Evolutionary conservation across 2,329 filamentous ascomycete species (phyloP).

Genomic region (Phialophora tarda): DNA sequence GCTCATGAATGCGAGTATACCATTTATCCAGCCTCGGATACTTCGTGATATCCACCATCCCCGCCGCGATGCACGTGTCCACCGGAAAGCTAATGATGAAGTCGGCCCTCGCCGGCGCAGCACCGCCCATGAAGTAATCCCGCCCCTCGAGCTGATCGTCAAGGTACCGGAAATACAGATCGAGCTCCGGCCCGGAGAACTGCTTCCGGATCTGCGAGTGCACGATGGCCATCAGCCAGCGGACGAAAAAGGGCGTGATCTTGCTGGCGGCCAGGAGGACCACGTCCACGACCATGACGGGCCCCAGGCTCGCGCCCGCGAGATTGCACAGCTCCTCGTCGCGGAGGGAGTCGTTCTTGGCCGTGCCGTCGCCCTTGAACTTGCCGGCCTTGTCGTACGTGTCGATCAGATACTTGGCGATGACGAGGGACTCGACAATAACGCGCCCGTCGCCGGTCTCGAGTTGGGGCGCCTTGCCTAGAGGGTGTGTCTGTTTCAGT

Average conservation of each 20-base stretch:
- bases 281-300: conserved; percentile 38
- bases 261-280: conserved; percentile 37
- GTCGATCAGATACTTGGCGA: conserved; percentile 43
- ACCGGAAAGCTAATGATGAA: conserved; percentile 36
- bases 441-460: conserved; percentile 41
- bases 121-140: conserved; percentile 36
- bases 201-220: conserved; percentile 25
- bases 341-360: conserved; percentile 40
- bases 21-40: conserved; percentile 35
- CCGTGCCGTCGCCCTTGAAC: conserved; percentile 38
- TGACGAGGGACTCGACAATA: conserved; percentile 44
- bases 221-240: conserved; percentile 30
- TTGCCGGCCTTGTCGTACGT: conserved; percentile 42
- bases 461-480: conserved; percentile 77
- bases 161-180: conserved; percentile 30
- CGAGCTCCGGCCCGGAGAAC: conserved; percentile 32
- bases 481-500: conserved; percentile 76
- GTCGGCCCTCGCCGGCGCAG: conserved; percentile 34
- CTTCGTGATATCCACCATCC: conserved; percentile 29
- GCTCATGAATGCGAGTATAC: conserved; percentile 32
- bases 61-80: conserved; percentile 25
- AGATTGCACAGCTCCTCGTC: conserved; percentile 43
- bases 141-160: conserved; percentile 33
- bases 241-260: conserved; percentile 35
- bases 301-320: conserved; percentile 40